Percentiles rank a stretch among this genome's conserved stretches.
Conservation (phyloP, 208 protist genomes). For the Leishmania martiniquensis region DNA sequence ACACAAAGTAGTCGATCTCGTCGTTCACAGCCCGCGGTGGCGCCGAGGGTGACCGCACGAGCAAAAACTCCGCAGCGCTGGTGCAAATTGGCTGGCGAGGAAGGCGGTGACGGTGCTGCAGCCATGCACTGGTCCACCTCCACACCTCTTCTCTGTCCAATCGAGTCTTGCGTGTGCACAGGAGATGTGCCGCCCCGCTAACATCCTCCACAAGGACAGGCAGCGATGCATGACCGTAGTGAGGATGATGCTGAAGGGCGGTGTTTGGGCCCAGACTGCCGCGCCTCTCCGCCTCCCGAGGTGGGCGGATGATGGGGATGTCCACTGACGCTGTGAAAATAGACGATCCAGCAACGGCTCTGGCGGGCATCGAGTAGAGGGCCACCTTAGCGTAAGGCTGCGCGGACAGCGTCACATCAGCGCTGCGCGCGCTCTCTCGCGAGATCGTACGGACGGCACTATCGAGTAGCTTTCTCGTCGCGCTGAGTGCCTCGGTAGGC, state of each 20-base stretch:
- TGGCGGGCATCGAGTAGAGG: background rate
- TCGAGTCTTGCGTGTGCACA: constrained; percentile 26
- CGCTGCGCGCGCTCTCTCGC: constrained; percentile 17
- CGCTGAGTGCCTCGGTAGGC: constrained; percentile 18
- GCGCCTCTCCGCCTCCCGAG: background rate
- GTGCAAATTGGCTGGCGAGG: constrained; percentile 19
- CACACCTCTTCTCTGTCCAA: constrained; percentile 10
- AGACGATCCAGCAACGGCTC: background rate
- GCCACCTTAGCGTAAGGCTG: constrained; percentile 9
- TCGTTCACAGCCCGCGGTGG: background rate
- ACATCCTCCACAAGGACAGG: constrained; percentile 47
- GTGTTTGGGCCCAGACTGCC: background rate
- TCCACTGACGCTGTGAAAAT: background rate
- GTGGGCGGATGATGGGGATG: background rate
- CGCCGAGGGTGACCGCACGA: background rate
- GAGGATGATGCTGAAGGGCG: constrained; percentile 16
- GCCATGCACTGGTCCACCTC: constrained; percentile 23
- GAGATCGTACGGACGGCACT: constrained; percentile 30
- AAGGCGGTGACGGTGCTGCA: constrained; percentile 31
- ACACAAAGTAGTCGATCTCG: background rate
- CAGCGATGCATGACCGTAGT: constrained; percentile 21
- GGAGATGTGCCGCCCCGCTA: constrained; percentile 37
- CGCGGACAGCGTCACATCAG: background rate
- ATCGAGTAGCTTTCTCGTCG: constrained; percentile 23
- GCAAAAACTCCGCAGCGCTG: constrained; percentile 12